phyloP scores from a whole-genome alignment of 768 basidiomycete species.

The Mycena belliarum region DNA sequence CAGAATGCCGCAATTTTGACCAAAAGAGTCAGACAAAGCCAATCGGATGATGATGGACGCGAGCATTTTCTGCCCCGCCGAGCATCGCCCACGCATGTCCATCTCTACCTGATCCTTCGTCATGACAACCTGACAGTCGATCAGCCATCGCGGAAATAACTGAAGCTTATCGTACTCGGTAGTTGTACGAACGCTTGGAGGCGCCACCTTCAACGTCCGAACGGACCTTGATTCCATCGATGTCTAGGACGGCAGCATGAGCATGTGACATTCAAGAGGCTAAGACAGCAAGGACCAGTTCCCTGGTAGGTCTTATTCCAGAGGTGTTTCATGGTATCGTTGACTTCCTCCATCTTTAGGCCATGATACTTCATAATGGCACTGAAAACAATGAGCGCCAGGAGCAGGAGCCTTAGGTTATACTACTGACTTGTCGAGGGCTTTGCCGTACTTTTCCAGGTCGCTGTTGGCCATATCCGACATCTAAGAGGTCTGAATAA shows the following conservation, averaged over 20 bases:
- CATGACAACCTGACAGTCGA: slow-evolving; percentile 83
- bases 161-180: slow-evolving; percentile 62
- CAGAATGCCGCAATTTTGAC: slow-evolving; percentile 95
- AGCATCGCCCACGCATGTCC: slow-evolving; percentile 99
- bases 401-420: background rate
- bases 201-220: slow-evolving; percentile 91
- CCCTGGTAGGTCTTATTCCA: slow-evolving; percentile 99
- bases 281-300: slow-evolving; percentile 58
- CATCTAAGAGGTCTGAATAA: slow-evolving; percentile 54
- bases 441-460: slow-evolving; percentile 96
- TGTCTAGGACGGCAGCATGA: slow-evolving; percentile 56
- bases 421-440: slow-evolving; percentile 82
- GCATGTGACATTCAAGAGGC: slow-evolving; percentile 7
- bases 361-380: slow-evolving; percentile 99
- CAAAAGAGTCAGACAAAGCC: slow-evolving; percentile 95
- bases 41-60: slow-evolving; percentile 98
- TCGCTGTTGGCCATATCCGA: slow-evolving; percentile 98
- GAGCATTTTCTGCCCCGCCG: slow-evolving; percentile 97
- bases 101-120: slow-evolving; percentile 98
- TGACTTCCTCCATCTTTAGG: slow-evolving; percentile 99
- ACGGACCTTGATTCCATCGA: slow-evolving; percentile 94
- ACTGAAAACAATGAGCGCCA: slow-evolving; percentile 42
- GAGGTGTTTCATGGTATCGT: slow-evolving; percentile 93
- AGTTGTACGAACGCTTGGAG: slow-evolving; percentile 95
- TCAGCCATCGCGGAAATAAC: slow-evolving; percentile 13